Conservation (phyloP, 352 stramenopile species). For the Phytophthora podocarpi region DNA sequence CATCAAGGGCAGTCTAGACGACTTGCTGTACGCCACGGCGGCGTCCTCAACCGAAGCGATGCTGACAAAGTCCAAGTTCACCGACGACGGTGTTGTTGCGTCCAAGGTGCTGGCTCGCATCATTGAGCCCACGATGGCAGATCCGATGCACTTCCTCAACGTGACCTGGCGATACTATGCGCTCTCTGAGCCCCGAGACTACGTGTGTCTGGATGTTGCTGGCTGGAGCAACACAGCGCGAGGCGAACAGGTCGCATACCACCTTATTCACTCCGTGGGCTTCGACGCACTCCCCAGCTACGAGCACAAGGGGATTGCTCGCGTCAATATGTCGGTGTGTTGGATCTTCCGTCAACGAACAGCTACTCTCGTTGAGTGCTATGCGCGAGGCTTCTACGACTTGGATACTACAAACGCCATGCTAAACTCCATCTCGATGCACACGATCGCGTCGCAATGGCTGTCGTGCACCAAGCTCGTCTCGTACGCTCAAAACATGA, state of each 20-base stretch:
- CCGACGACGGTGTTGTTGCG: slow-evolving; percentile 34
- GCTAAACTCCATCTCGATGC: slow-evolving; percentile 44
- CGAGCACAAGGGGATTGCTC: slow-evolving; percentile 36
- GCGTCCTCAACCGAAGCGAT: slow-evolving; percentile 44
- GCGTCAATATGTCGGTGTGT: slow-evolving; percentile 51
- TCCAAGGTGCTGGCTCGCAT: slow-evolving; percentile 37
- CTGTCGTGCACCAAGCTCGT: slow-evolving; percentile 36
- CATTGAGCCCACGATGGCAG: slow-evolving; percentile 39
- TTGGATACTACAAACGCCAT: slow-evolving; percentile 45
- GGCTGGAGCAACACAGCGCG: slow-evolving; percentile 22
- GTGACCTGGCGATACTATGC: slow-evolving; percentile 43
- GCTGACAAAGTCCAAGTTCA: slow-evolving; percentile 41
- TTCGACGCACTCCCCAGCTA: slow-evolving; percentile 38
- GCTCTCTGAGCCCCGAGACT: slow-evolving; percentile 42
- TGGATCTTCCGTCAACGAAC: slow-evolving; percentile 49
- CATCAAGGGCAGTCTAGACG: slow-evolving; percentile 47
- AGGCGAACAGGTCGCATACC: slow-evolving; percentile 40
- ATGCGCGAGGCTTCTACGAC: slow-evolving; percentile 39
- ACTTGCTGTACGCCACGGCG: slow-evolving; percentile 51
- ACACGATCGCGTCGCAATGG: slow-evolving; percentile 36
- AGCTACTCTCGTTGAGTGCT: slow-evolving; percentile 34
- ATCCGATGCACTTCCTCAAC: slow-evolving; percentile 45
- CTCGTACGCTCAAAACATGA: slow-evolving; percentile 48
- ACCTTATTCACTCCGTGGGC: slow-evolving; percentile 46
- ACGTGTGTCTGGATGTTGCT: slow-evolving; percentile 42